Conservation (phyloP, 2,329 filamentous ascomycete genomes). For the Harringtonia lauricola region DNA sequence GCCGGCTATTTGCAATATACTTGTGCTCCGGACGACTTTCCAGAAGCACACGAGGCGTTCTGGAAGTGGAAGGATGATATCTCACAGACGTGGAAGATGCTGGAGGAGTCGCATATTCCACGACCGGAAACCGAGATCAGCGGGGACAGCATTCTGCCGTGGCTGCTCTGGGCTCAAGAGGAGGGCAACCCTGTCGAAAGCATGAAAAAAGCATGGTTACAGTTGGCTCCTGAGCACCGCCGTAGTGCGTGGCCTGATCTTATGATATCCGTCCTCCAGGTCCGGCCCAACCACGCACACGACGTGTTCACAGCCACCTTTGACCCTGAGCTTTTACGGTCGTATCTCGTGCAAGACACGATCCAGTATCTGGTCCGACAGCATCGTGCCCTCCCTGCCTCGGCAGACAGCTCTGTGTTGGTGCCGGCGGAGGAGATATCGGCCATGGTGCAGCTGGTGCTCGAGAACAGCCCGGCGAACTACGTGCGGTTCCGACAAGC, state of each 20-base stretch:
- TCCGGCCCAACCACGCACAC: slow-evolving; percentile 19
- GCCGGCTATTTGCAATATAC: neutral
- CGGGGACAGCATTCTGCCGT: slow-evolving; percentile 10
- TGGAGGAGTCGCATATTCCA: slow-evolving; percentile 5
- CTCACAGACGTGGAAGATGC: slow-evolving; percentile 6
- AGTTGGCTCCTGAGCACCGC: slow-evolving; percentile 16
- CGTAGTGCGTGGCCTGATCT: slow-evolving; percentile 19
- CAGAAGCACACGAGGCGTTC: neutral
- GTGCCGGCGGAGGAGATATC: neutral
- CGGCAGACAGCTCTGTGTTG: neutral
- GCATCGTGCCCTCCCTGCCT: neutral
- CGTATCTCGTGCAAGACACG: slow-evolving; percentile 26
- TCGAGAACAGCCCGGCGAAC: slow-evolving; percentile 6
- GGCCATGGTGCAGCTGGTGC: slow-evolving; percentile 3
- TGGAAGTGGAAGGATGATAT: slow-evolving; percentile 10
- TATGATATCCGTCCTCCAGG: slow-evolving; percentile 25
- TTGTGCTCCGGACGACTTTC: neutral
- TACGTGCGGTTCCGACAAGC: slow-evolving; percentile 25
- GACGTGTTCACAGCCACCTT: slow-evolving; percentile 26
- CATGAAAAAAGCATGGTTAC: slow-evolving; percentile 24
- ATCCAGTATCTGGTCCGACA: slow-evolving; percentile 19
- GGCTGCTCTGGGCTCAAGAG: slow-evolving; percentile 17
- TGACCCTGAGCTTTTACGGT: slow-evolving; percentile 20
- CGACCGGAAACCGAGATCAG: neutral
- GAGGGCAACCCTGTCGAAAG: slow-evolving; percentile 13